A percentile compares a stretch with the other conserved stretches of the same genome.
Evolutionary conservation across 2,329 filamentous ascomycete genomes (phyloP).

Genomic region (Phaeosphaeria sp.): DNA sequence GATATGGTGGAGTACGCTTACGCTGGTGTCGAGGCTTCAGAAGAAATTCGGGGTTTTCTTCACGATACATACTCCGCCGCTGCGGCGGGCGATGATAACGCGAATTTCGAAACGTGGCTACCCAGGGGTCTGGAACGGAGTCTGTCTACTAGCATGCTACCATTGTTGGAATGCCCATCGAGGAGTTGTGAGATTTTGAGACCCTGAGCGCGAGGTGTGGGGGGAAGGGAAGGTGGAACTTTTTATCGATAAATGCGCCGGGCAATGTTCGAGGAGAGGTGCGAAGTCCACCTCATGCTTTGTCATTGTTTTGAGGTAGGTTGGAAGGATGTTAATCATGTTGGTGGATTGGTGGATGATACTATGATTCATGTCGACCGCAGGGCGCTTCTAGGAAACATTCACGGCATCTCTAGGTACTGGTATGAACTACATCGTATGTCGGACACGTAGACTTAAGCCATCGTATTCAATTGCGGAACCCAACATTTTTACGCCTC

Average conservation of each 20-base stretch:
- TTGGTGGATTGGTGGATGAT: too few species aligned
- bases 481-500: background rate
- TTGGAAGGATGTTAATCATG: too few species aligned
- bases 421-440: too few species aligned
- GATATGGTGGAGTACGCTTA: constrained; percentile 24
- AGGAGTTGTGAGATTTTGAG: constrained; percentile 47
- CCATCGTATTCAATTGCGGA: background rate
- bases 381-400: too few species aligned
- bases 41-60: constrained; percentile 86
- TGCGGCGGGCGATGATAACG: background rate
- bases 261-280: constrained; percentile 34
- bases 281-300: too few species aligned
- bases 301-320: too few species aligned
- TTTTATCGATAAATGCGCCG: constrained; percentile 65
- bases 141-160: constrained; percentile 31
- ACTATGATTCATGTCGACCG: too few species aligned
- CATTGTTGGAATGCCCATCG: constrained; percentile 42
- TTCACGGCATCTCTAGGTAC: too few species aligned
- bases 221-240: constrained; percentile 44
- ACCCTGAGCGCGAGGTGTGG: constrained; percentile 35
- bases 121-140: constrained; percentile 12
- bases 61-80: constrained; percentile 62
- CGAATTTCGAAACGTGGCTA: background rate
- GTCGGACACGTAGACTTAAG: constrained; percentile 4
- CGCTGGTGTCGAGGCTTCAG: constrained; percentile 76